Base-by-base conservation (phyloP, 305 asterid species). In the Fraxinus xanthoxyloides region DNA sequence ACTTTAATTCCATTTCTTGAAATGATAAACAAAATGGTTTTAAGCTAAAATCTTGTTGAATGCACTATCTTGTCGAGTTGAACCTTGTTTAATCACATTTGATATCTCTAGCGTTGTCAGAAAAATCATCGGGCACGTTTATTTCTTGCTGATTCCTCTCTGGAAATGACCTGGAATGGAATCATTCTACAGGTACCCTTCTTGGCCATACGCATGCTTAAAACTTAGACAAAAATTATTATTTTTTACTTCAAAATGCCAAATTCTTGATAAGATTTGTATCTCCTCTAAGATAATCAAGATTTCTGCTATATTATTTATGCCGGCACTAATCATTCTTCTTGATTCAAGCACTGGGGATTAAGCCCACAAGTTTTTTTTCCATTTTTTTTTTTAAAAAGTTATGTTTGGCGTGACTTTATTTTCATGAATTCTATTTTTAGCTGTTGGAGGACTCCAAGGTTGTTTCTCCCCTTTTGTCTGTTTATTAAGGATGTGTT, bases 181-280 rank as follows among this genome's bases (percentile, higher is more conserved):
- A 63, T 63, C 72, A 23, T 63, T 63, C 72, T 7, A 24, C 72
- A 63, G 72, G 34, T 21, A 63, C 72, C 72, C 15, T 63, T 63
- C 72, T 63, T 63, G 72, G 72, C 72, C 34, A 24, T 24, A 70
- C 70, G 81, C 78, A 76, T 75, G 79, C 72, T 19, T 28, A 34
- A 63, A 72, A 23, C 36, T 32, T 32, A 1, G 0, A 32, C n/a
- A 31, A 32, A 32, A 63, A 76, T 82, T 17, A 69, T 26, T 74
- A 30, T 48, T 46, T 56, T 7, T 7, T 5, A 56, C 67, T 65
- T 30, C 23, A 73, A 26, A 85, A 82, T 74, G 81, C 59, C 4
- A 36, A 13, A 63, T 61, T 65, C 70, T 19, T 28, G 81, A 40
- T 77, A 80, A 83, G 87, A 88, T 84, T 80, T 82, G 85, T 56